These are phyloP conservation scores for Iris pallida DNA, from an alignment of 116 monocot genomes.

Conservation along the genomic window DNA sequence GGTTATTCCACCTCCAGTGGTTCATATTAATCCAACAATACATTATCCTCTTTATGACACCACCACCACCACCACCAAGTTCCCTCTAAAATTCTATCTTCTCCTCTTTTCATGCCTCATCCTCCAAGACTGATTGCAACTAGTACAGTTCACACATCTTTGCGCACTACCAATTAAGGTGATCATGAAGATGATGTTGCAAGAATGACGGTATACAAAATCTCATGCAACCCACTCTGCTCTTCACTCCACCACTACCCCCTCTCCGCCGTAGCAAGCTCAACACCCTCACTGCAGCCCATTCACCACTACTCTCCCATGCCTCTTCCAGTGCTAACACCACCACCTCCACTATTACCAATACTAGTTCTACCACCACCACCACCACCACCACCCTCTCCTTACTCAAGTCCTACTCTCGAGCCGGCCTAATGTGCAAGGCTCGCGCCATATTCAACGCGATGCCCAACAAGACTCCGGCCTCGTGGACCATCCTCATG, in stretches of 20 bases:
- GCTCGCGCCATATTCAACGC: slow-evolving; percentile 24
- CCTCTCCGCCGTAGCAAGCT: background rate
- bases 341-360: background rate
- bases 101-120: too few species aligned
- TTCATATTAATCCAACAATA: too few species aligned
- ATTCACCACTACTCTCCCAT: background rate
- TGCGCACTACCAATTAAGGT: too few species aligned
- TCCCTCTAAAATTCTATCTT: too few species aligned
- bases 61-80: too few species aligned
- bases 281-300: background rate
- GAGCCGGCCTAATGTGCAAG: slow-evolving; percentile 16
- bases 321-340: background rate
- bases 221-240: background rate
- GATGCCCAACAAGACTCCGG: slow-evolving; percentile 16
- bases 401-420: slow-evolving; percentile 9
- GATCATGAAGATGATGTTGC: background rate
- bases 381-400: background rate
- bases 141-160: too few species aligned
- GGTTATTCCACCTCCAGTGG: too few species aligned
- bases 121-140: too few species aligned
- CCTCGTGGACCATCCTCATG: slow-evolving; percentile 33
- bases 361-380: background rate
- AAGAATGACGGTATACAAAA: background rate
- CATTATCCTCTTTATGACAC: too few species aligned
- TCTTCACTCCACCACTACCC: background rate